phyloP scores from a whole-genome alignment of 768 basidiomycete genomes.

The Pleurotus citrinopileatus region DNA sequence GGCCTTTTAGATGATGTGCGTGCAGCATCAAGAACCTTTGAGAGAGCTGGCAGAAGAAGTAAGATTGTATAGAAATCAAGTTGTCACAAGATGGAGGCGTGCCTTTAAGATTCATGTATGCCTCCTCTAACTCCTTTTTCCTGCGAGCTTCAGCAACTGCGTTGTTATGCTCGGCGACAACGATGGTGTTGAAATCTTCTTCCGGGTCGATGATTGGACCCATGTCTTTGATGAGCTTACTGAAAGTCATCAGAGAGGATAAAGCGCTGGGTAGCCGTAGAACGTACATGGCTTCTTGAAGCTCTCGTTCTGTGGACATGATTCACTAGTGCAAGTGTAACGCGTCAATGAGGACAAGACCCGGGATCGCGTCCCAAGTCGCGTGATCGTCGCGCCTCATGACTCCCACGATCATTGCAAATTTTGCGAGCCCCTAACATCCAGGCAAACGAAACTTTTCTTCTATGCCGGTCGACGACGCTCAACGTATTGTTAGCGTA shows the following conservation, averaged over 20 bases:
- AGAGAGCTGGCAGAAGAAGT: constrained; percentile 44
- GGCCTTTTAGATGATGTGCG: constrained; percentile 71
- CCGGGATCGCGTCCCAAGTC: background rate
- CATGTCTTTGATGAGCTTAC: constrained; percentile 70
- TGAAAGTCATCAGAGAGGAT: constrained; percentile 21
- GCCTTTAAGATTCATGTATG: constrained; percentile 66
- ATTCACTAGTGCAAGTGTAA: background rate
- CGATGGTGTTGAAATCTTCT: constrained; percentile 75
- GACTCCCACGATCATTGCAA: background rate
- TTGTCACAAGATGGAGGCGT: no score
- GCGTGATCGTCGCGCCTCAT: no score
- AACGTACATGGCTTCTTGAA: constrained; percentile 44
- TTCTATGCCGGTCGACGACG: constrained; percentile 16
- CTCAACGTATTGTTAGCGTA: constrained; percentile 61
- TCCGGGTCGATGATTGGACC: constrained; percentile 72
- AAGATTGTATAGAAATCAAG: no score
- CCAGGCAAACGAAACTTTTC: background rate
- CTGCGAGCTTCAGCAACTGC: constrained; percentile 50
- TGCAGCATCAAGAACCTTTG: constrained; percentile 64
- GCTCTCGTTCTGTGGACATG: constrained; percentile 11
- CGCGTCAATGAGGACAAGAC: background rate
- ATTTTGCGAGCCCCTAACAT: background rate
- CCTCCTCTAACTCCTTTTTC: constrained; percentile 68
- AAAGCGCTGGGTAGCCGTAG: background rate
- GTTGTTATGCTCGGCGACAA: constrained; percentile 70